Base-by-base conservation (phyloP, 2,329 filamentous ascomycete species). In the Apiospora marii region DNA sequence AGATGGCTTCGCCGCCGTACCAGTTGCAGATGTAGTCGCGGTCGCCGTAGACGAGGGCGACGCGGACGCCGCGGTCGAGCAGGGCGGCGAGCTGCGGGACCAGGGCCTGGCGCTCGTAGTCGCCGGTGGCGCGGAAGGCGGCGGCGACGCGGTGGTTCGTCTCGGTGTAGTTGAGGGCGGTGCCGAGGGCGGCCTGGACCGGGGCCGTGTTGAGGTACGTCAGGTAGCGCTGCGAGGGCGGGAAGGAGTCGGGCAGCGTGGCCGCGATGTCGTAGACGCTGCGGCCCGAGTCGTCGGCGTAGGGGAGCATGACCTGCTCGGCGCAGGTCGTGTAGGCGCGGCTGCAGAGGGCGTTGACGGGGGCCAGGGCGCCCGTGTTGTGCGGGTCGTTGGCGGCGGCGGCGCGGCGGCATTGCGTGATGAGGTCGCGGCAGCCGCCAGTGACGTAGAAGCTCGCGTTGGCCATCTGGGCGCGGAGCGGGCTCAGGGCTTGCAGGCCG, bases 141-240 rank as follows among this genome's bases (percentile, higher is more conserved):
- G 75, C 75, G 49, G 79, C 84, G 16, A 92, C 85, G 10, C 83
- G 82, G 30, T 77, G 76, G 78, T 86, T 90, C 27, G 81, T 82
- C 69, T 89, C 82, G 22, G 88, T 88, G 81, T 86, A 91, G 79
- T 92, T 91, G 44, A 91, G 79, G 0, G 88, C 88, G 0, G 90
- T 87, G 14, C 90, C 91, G 1, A 92, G 84, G 0, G 85, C 87
- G 4, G 80, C 78, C 77, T 91, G 90, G 0, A 91, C 85, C 76
- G 85, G 85, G 3, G 83, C 79, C 51, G 86, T 83, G 78, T 88
- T 91, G 67, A 92, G 82, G 77, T 83, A 92, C 1, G 87, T 87
- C 1, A 83, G 78, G 70, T 85, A 86, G 16, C 53, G 53, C 78
- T 86, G 90, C 27, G 83, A 81, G 2, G 85, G 83, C 0, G 87